Percentiles rank a stretch among this genome's conserved stretches.
Conservation (phyloP, 2,329 filamentous ascomycete species). For the Drechslerella dactyloides region DNA sequence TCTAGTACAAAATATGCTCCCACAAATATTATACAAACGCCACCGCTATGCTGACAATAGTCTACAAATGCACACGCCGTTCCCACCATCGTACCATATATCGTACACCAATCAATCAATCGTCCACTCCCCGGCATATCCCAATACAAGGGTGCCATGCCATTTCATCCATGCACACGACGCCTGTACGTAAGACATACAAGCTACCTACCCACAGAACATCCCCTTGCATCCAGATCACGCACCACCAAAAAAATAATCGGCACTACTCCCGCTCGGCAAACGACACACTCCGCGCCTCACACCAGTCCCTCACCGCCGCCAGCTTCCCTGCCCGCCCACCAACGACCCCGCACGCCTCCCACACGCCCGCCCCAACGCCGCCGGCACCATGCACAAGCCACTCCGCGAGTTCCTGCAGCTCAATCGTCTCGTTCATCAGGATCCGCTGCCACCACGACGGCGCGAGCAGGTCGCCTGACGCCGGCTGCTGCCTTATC, state of each 20-base stretch:
- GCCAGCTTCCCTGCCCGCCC: slow-evolving; percentile 57
- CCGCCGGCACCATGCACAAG: slow-evolving; percentile 13
- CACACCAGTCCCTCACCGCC: slow-evolving; percentile 60
- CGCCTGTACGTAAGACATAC: too few species aligned
- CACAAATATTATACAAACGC: too few species aligned
- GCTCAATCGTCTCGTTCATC: slow-evolving; percentile 42
- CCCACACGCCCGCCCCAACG: slow-evolving; percentile 17
- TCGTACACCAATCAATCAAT: too few species aligned
- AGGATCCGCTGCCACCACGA: slow-evolving; percentile 45
- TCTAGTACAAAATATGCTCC: too few species aligned
- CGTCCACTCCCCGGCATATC: too few species aligned
- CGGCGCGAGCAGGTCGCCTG: slow-evolving; percentile 7
- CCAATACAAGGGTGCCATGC: too few species aligned
- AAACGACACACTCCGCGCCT: slow-evolving; percentile 59
- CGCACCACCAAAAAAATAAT: too few species aligned
- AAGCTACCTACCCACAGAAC: too few species aligned
- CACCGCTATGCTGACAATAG: too few species aligned
- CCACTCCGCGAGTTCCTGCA: slow-evolving; percentile 40
- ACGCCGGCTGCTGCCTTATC: slow-evolving; percentile 29
- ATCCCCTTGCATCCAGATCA: slow-evolving; percentile 9
- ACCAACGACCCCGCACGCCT: slow-evolving; percentile 25
- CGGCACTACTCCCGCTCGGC: slow-evolving; percentile 56
- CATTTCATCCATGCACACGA: neutral
- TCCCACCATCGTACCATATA: too few species aligned
- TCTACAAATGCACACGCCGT: too few species aligned